Conservation (phyloP, 2,329 filamentous ascomycete species). For the Hymenoscyphus albidus region DNA sequence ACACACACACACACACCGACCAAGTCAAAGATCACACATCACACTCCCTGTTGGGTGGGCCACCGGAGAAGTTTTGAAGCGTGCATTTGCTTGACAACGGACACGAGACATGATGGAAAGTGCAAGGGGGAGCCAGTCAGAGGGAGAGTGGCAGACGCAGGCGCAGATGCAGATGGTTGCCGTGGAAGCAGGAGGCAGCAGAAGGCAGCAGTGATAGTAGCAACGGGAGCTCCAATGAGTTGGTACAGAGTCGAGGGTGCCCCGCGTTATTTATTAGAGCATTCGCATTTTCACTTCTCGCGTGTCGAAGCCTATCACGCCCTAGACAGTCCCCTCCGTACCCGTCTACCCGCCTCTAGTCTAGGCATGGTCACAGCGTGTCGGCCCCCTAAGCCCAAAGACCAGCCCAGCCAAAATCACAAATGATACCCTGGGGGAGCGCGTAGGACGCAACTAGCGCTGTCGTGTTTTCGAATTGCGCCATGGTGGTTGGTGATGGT, state of each 20-base stretch:
- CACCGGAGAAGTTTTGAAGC: not conserved
- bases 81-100: not conserved
- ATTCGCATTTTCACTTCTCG: not conserved
- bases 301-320: no score
- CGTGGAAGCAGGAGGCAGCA: not conserved
- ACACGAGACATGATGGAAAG: not conserved
- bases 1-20: not conserved
- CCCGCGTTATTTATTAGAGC: not conserved
- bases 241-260: not conserved
- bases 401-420: no score
- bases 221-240: no score
- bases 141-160: not conserved
- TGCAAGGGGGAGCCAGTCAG: not conserved
- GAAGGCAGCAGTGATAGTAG: no score
- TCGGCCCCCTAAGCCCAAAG: not conserved
- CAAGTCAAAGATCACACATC: not conserved
- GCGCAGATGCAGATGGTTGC: not conserved
- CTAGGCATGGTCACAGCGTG: not conserved
- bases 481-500: not conserved
- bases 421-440: no score
- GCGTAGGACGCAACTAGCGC: not conserved
- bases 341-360: no score
- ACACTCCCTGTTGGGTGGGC: not conserved
- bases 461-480: not conserved
- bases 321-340: no score